A percentile compares a stretch with the other conserved stretches of the same genome.
phyloP scores from a whole-genome alignment of 805 yeast species.

The Hemisphaericaspora nanyangensis region DNA sequence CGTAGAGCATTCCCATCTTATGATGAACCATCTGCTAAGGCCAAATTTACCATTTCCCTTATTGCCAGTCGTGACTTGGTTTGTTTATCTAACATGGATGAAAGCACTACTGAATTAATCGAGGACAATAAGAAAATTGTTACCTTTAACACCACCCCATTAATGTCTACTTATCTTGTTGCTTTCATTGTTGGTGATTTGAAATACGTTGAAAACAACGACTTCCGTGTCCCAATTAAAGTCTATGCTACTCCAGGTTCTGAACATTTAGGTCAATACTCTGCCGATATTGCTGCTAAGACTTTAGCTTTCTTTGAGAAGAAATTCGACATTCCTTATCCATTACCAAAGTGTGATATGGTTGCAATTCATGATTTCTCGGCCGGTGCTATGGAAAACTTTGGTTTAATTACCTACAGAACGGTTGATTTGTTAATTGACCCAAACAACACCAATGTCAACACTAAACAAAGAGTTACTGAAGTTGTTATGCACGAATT shows the following conservation, averaged over 20 bases:
- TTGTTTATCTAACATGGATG: constrained; percentile 70
- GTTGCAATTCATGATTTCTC: constrained; percentile 81
- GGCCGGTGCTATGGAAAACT: constrained; percentile 90
- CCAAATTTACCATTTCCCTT: constrained; percentile 62
- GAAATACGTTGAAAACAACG: constrained; percentile 62
- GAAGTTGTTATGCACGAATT: constrained; percentile 86
- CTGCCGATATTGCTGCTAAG: constrained; percentile 73
- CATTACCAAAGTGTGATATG: constrained; percentile 76
- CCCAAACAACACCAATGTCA: constrained; percentile 62
- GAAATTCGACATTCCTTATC: constrained; percentile 71
- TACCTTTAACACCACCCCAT: constrained; percentile 68
- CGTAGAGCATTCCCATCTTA: constrained; percentile 85
- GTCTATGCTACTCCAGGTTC: constrained; percentile 80
- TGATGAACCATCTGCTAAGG: constrained; percentile 80
- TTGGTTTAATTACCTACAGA: constrained; percentile 77
- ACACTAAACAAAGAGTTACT: constrained; percentile 69
- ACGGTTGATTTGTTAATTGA: constrained; percentile 71
- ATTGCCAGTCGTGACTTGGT: constrained; percentile 54
- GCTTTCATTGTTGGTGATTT: constrained; percentile 83
- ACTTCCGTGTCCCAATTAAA: constrained; percentile 70
- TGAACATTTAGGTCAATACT: constrained; percentile 64
- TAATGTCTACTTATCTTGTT: constrained; percentile 80
- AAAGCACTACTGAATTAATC: constrained; percentile 40
- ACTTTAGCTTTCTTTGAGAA: constrained; percentile 70
- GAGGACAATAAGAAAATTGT: constrained; percentile 51